These are phyloP conservation scores for Fremontodendron californicum DNA, from an alignment of 345 rosid species.

Conservation along the genomic window DNA sequence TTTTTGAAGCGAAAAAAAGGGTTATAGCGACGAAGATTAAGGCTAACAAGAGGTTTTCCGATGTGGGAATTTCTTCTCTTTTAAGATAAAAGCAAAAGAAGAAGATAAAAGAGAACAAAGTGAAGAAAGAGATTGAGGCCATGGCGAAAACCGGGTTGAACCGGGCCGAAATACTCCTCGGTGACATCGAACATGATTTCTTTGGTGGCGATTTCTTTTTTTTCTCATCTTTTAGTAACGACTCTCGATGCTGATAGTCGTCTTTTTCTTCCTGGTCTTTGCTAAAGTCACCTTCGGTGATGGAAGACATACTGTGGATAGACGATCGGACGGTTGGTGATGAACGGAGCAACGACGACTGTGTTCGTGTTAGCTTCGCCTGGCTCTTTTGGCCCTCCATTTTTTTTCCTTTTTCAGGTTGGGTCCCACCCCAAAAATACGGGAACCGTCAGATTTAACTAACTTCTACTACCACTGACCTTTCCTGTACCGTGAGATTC, in stretches of 20 bases:
- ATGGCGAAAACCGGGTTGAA: constrained; percentile 48
- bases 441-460: constrained; percentile 13
- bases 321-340: constrained; percentile 84
- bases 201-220: constrained; percentile 24
- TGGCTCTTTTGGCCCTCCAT: constrained; percentile 67
- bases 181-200: constrained; percentile 42
- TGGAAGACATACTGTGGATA: constrained; percentile 68
- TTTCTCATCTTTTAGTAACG: constrained; percentile 39
- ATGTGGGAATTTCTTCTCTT: constrained; percentile 56
- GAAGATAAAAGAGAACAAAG: constrained; percentile 43
- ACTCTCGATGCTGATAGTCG: constrained; percentile 20
- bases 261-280: constrained; percentile 25
- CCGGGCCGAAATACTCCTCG: constrained; percentile 47
- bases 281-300: constrained; percentile 49
- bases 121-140: constrained; percentile 51
- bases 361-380: constrained; percentile 67
- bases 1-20: constrained; percentile 73
- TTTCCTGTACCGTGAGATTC: constrained; percentile 53
- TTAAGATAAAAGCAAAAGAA: constrained; percentile 48
- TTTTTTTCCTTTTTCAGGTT: not conserved
- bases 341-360: constrained; percentile 82
- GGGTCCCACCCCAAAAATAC: constrained; percentile 6
- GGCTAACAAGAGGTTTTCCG: constrained; percentile 82
- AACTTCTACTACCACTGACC: constrained; percentile 5
- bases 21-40: constrained; percentile 69